Evolutionary conservation across 106 monocot species (phyloP).

Genomic region (Posidonia australis): DNA sequence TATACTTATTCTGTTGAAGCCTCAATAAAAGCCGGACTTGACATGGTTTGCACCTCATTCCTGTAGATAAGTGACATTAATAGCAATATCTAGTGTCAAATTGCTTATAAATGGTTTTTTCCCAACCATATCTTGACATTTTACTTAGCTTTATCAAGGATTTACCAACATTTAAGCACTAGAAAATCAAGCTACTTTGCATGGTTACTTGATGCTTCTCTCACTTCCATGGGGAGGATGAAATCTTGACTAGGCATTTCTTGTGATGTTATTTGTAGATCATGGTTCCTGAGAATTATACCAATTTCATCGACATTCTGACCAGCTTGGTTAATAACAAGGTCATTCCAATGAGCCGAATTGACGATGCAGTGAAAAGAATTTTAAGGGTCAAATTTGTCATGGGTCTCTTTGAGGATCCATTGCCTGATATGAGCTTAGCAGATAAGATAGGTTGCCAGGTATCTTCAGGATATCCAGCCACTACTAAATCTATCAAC

Average conservation of each 20-base stretch:
- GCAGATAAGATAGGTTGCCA: slow-evolving; percentile 54
- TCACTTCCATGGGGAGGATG: no score
- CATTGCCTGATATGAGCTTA: slow-evolving; percentile 45
- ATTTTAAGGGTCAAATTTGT: slow-evolving; percentile 64
- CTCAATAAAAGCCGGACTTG: slow-evolving; percentile 63
- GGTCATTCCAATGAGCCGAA: slow-evolving; percentile 51
- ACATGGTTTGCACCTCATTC: slow-evolving; percentile 39
- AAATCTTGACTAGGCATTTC: no score
- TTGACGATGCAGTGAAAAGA: slow-evolving; percentile 62
- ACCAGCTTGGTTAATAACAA: slow-evolving; percentile 37
- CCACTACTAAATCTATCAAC: background rate
- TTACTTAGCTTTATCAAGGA: background rate
- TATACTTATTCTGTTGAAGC: slow-evolving; percentile 70
- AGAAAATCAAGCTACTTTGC: background rate
- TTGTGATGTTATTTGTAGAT: slow-evolving; percentile 26
- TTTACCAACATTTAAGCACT: background rate
- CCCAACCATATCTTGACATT: no score
- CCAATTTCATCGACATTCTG: slow-evolving; percentile 29
- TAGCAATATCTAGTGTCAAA: no score
- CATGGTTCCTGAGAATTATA: slow-evolving; percentile 60
- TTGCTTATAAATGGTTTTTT: no score
- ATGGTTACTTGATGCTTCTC: no score
- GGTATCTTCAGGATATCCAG: no score
- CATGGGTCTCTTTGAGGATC: slow-evolving; percentile 78
- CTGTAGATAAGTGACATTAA: no score